Evolutionary conservation across 805 yeast species (phyloP).

Genomic region (Schwanniomyces yamadae): DNA sequence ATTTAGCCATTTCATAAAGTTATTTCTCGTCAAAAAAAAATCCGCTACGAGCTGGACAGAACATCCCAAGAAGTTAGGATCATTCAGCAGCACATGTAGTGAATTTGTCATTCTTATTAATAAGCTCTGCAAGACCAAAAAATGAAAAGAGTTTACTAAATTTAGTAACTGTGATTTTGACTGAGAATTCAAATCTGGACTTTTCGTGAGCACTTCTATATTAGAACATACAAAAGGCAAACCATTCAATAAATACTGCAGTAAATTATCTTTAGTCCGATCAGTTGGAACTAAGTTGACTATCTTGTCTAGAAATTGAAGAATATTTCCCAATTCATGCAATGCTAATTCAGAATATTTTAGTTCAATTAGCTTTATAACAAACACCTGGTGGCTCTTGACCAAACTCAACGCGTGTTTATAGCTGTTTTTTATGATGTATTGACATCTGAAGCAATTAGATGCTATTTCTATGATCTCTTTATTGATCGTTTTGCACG

Average conservation of each 20-base stretch:
- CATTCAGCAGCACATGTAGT: constrained; percentile 11
- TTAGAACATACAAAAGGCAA: not conserved
- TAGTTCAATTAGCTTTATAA: constrained; percentile 22
- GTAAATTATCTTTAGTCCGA: not conserved
- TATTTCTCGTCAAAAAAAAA: constrained; percentile 16
- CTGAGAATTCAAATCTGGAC: not conserved
- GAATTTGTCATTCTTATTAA: constrained; percentile 22
- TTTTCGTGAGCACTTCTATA: not conserved
- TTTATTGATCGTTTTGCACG: not conserved
- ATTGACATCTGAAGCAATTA: constrained; percentile 18
- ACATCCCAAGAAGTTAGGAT: not conserved
- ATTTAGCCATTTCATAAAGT: constrained; percentile 23
- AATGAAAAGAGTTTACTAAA: constrained; percentile 26
- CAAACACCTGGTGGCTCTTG: constrained; percentile 27
- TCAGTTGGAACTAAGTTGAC: constrained; percentile 5
- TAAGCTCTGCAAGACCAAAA: constrained; percentile 25
- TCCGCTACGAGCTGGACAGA: constrained; percentile 14
- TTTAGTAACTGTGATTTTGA: constrained; percentile 4
- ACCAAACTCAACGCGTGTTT: constrained; percentile 10
- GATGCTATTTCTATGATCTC: constrained; percentile 7
- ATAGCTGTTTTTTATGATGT: constrained; percentile 10
- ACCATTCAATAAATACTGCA: constrained; percentile 1
- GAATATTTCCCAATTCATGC: constrained; percentile 13
- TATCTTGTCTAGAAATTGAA: constrained; percentile 11
- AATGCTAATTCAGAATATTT: constrained; percentile 13